phyloP scores from a whole-genome alignment of 2,329 filamentous ascomycete species.

The Neonectria ditissima region DNA sequence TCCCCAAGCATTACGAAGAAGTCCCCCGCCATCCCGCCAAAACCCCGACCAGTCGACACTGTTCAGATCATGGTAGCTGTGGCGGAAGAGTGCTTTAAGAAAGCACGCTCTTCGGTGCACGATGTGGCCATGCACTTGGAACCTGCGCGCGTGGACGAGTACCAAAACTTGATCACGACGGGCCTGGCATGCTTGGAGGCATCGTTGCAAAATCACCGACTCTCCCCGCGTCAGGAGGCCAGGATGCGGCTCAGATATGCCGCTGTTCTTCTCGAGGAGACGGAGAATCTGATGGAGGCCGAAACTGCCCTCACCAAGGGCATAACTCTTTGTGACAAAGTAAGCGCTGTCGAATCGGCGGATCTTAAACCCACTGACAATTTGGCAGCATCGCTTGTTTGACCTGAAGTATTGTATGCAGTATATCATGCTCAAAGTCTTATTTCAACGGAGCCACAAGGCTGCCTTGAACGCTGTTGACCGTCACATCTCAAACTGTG shows the following conservation, averaged over 20 bases:
- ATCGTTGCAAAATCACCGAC: slow-evolving; percentile 70
- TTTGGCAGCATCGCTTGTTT: slow-evolving; percentile 52
- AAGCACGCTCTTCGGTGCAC: slow-evolving; percentile 69
- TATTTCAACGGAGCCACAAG: slow-evolving; percentile 78
- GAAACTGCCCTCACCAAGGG: slow-evolving; percentile 80
- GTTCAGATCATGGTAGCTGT: slow-evolving; percentile 74
- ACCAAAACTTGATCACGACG: slow-evolving; percentile 78
- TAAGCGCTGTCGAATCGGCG: slow-evolving; percentile 43
- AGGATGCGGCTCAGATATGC: slow-evolving; percentile 78
- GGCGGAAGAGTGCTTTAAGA: slow-evolving; percentile 80
- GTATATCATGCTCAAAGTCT: slow-evolving; percentile 76
- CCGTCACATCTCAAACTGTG: slow-evolving; percentile 74
- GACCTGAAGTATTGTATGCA: slow-evolving; percentile 84
- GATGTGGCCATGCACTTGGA: slow-evolving; percentile 55
- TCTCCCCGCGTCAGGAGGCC: slow-evolving; percentile 76
- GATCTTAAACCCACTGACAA: slow-evolving; percentile 43
- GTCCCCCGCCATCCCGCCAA: slow-evolving; percentile 56
- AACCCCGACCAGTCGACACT: slow-evolving; percentile 60
- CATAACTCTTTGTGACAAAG: slow-evolving; percentile 75
- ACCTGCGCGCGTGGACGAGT: slow-evolving; percentile 66
- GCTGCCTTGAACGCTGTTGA: slow-evolving; percentile 80
- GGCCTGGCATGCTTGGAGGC: slow-evolving; percentile 79
- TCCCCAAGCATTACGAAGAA: slow-evolving; percentile 57
- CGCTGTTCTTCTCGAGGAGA: slow-evolving; percentile 78
- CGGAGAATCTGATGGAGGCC: slow-evolving; percentile 78